Evolutionary conservation across 352 stramenopile species (phyloP).

Genomic region (Globisporangium irregulare): DNA sequence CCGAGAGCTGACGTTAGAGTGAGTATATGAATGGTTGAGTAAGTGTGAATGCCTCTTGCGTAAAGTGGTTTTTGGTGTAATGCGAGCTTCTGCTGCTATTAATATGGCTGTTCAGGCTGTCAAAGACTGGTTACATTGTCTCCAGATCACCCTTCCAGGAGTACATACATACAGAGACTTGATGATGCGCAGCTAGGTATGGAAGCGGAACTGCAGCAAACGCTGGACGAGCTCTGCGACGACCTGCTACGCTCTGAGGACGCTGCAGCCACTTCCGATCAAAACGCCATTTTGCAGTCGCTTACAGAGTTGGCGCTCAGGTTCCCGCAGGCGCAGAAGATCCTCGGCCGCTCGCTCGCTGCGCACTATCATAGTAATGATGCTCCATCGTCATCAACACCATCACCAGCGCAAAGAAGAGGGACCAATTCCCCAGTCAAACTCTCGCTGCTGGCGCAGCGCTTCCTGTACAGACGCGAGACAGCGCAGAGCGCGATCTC

Average conservation of each 20-base stretch:
- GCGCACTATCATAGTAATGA: background rate
- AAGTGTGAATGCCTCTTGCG: slow-evolving; percentile 1
- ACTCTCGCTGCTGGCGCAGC: slow-evolving; percentile 19
- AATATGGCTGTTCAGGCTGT: background rate
- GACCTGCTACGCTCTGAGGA: slow-evolving; percentile 29
- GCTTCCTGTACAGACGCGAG: slow-evolving; percentile 34
- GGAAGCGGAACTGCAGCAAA: slow-evolving; percentile 29
- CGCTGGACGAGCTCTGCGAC: slow-evolving; percentile 31
- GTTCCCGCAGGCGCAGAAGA: slow-evolving; percentile 27
- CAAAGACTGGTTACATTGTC: background rate
- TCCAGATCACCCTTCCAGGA: background rate
- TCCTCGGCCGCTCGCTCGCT: slow-evolving; percentile 27
- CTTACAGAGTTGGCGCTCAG: slow-evolving; percentile 27
- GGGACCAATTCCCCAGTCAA: slow-evolving; percentile 9
- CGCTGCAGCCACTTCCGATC: slow-evolving; percentile 16
- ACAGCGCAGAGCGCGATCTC: slow-evolving; percentile 24
- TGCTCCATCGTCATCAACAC: background rate
- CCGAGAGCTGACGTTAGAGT: slow-evolving; percentile 2
- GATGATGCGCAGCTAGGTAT: slow-evolving; percentile 10
- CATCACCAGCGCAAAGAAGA: background rate
- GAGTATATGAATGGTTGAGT: background rate
- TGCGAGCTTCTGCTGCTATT: background rate
- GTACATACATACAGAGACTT: background rate
- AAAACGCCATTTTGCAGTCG: slow-evolving; percentile 27
- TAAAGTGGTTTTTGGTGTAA: slow-evolving; percentile 1